A percentile compares a stretch with the other conserved stretches of the same genome.
Evolutionary conservation across 2,329 filamentous ascomycete genomes (phyloP).

Genomic region (Penicillium aurantiogriseum): DNA sequence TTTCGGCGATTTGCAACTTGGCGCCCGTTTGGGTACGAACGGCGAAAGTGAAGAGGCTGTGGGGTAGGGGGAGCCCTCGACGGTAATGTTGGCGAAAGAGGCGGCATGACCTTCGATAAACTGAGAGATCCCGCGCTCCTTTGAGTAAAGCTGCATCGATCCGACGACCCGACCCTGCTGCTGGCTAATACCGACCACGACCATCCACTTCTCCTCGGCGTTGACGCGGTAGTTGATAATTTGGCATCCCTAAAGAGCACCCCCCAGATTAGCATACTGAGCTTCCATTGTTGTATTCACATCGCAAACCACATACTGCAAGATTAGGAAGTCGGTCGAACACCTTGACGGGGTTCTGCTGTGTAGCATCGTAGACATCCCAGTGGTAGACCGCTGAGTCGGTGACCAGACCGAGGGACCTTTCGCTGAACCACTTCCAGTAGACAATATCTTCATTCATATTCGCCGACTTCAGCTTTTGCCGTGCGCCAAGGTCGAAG

Average conservation of each 20-base stretch:
- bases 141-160: slow-evolving; percentile 95
- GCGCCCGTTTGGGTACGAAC: slow-evolving; percentile 85
- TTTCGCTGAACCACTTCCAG: slow-evolving; percentile 98
- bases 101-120: slow-evolving; percentile 97
- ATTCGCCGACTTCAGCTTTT: slow-evolving; percentile 92
- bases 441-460: slow-evolving; percentile 98
- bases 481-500: slow-evolving; percentile 89
- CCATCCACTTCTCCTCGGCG: slow-evolving; percentile 96
- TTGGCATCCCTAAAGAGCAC: slow-evolving; percentile 72
- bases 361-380: slow-evolving; percentile 86
- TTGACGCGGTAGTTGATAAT: slow-evolving; percentile 99
- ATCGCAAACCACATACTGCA: slow-evolving; percentile 56
- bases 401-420: slow-evolving; percentile 83
- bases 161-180: slow-evolving; percentile 91
- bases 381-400: slow-evolving; percentile 92
- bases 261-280: slow-evolving; percentile 4
- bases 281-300: background rate
- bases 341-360: slow-evolving; percentile 78
- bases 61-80: slow-evolving; percentile 85
- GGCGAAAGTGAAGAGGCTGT: slow-evolving; percentile 95
- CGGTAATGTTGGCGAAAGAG: slow-evolving; percentile 81
- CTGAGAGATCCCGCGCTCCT: slow-evolving; percentile 93
- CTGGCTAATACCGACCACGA: slow-evolving; percentile 91
- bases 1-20: slow-evolving; percentile 96
- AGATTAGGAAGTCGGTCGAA: slow-evolving; percentile 94